Percentiles rank a stretch among this genome's conserved stretches.
These are phyloP conservation scores for Acephala macrosclerotiorum DNA, from an alignment of 2,329 filamentous ascomycete genomes.

Conservation along the genomic window DNA sequence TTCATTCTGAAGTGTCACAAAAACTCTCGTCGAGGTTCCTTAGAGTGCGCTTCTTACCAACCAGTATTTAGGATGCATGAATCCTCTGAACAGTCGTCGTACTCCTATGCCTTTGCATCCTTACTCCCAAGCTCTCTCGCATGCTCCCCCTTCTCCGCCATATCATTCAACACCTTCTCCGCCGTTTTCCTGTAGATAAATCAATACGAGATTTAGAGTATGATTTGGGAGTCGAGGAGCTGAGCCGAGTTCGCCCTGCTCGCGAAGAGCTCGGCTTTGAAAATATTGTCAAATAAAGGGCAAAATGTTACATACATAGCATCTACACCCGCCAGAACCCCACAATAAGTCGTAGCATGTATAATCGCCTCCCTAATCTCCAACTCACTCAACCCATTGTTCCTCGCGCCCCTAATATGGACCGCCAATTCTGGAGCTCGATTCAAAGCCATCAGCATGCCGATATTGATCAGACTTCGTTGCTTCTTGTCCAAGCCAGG, in stretches of 20 bases:
- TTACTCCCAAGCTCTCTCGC: constrained; percentile 21
- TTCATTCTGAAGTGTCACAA: too few species aligned
- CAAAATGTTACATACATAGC: too few species aligned
- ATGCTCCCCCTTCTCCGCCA: constrained; percentile 35
- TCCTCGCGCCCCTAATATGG: constrained; percentile 68
- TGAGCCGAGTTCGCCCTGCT: too few species aligned
- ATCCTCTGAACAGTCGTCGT: not conserved
- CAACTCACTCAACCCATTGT: constrained; percentile 66
- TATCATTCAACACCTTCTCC: constrained; percentile 42
- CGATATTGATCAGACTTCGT: constrained; percentile 68
- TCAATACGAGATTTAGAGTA: too few species aligned
- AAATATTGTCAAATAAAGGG: too few species aligned
- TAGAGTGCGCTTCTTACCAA: too few species aligned
- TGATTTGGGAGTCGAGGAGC: too few species aligned
- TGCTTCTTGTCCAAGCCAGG: constrained; percentile 68
- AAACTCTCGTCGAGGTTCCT: too few species aligned
- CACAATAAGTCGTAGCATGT: constrained; percentile 54
- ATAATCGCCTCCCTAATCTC: constrained; percentile 68
- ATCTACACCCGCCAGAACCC: constrained; percentile 53
- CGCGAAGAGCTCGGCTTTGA: too few species aligned
- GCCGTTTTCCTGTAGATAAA: too few species aligned
- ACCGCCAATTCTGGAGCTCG: constrained; percentile 64
- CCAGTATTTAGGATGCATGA: not conserved
- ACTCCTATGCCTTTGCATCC: not conserved
- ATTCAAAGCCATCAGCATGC: constrained; percentile 69